Evolutionary conservation across 1,284 basidiomycete genomes (phyloP).

Genomic region (Fomes fomentarius): DNA sequence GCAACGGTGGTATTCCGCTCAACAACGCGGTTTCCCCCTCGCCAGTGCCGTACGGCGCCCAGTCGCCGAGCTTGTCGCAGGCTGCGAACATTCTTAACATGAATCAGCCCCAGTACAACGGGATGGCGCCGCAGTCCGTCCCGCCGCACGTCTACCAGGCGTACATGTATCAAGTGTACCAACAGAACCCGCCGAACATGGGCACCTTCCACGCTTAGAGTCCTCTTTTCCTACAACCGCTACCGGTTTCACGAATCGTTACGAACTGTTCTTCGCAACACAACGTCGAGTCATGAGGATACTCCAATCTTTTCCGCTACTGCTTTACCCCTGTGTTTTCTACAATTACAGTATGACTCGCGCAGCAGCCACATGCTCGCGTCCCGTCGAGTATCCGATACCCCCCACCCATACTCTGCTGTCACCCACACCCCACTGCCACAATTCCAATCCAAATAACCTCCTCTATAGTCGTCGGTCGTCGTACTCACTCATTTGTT

Average conservation of each 20-base stretch:
- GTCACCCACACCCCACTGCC: conserved; percentile 4
- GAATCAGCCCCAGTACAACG: conserved; percentile 64
- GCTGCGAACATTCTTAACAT: conserved; percentile 61
- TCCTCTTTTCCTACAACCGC: conserved; percentile 19
- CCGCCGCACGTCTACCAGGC: conserved; percentile 77
- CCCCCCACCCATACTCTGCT: conserved; percentile 16
- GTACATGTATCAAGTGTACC: conserved; percentile 83
- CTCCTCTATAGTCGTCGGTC: conserved; percentile 21
- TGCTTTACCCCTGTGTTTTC: conserved; percentile 21
- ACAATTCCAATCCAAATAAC: conserved; percentile 3
- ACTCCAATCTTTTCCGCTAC: conserved; percentile 19
- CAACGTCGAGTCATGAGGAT: conserved; percentile 28
- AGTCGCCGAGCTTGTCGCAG: conserved; percentile 61
- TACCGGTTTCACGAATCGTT: conserved; percentile 31
- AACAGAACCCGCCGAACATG: conserved; percentile 72
- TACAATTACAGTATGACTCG: conserved; percentile 25
- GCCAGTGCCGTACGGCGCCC: conserved; percentile 56
- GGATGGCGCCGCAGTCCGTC: conserved; percentile 60
- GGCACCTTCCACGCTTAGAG: conserved; percentile 74
- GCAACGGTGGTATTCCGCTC: conserved; percentile 45
- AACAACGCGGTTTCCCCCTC: conserved; percentile 44
- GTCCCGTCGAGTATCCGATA: conserved; percentile 20
- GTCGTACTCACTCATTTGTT: conserved; percentile 28
- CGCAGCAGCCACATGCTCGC: conserved; percentile 15
- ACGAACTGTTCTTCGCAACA: conserved; percentile 29